Conservation (phyloP, 345 rosid genomes). For the Murraya paniculata region DNA sequence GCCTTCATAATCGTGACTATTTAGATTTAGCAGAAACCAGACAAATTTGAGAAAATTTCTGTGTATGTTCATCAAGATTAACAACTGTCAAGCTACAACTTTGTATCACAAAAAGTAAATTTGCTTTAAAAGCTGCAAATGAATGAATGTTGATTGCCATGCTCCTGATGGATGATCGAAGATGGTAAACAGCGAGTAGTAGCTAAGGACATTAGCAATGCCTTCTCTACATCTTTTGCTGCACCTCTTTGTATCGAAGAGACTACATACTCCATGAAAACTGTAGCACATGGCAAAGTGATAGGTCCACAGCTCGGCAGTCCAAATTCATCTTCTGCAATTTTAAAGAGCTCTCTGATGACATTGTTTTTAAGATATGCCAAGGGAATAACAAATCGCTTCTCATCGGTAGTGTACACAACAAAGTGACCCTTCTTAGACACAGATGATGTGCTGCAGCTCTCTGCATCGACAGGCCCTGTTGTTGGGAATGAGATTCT, state of each 20-base stretch:
- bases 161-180: background rate
- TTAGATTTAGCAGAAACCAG: background rate
- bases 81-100: background rate
- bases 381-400: conserved; percentile 13
- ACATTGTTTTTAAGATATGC: background rate
- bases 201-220: conserved; percentile 10
- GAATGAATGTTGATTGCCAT: background rate
- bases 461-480: background rate
- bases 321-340: conserved; percentile 17
- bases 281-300: conserved; percentile 15
- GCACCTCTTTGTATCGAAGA: background rate
- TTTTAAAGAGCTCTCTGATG: conserved; percentile 12
- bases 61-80: background rate
- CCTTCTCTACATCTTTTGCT: conserved; percentile 1
- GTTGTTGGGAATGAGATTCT: background rate
- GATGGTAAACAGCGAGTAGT: background rate
- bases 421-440: background rate
- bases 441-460: background rate
- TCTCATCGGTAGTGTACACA: background rate
- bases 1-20: background rate
- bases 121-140: background rate
- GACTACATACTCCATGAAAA: conserved; percentile 11
- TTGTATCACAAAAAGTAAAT: background rate
- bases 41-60: background rate
- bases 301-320: conserved; percentile 8